Conservation (phyloP, 345 rosid genomes). For the Odontarrhena argentea region DNA sequence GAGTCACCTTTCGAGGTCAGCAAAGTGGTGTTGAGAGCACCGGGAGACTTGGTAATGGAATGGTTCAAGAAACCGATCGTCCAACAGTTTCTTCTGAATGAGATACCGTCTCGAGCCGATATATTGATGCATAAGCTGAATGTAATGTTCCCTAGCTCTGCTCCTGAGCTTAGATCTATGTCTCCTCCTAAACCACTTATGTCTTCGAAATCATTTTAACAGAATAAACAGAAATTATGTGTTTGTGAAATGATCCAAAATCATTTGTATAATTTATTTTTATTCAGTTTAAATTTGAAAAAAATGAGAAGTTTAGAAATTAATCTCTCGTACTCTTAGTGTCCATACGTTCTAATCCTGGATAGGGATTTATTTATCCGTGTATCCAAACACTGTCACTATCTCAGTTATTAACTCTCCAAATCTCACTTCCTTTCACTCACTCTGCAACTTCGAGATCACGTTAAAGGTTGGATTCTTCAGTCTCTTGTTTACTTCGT, state of each 20-base stretch:
- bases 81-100: conserved; percentile 92
- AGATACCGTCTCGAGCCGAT: conserved; percentile 84
- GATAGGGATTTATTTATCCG: not conserved
- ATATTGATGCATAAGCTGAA: conserved; percentile 94
- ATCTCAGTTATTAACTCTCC: too few species aligned
- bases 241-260: conserved; percentile 13
- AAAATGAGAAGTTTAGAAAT: not conserved
- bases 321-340: not conserved
- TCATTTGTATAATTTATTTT: not conserved
- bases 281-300: not conserved
- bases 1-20: conserved; percentile 97
- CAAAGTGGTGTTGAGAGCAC: conserved; percentile 88
- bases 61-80: conserved; percentile 99
- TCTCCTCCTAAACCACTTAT: conserved; percentile 73
- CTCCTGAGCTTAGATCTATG: conserved; percentile 87
- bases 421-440: conserved; percentile 28
- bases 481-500: conserved; percentile 3
- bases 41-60: conserved; percentile 89
- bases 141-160: conserved; percentile 83
- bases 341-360: not conserved
- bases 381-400: conserved; percentile 24
- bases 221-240: conserved; percentile 5
- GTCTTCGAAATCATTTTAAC: conserved; percentile 35
- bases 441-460: conserved; percentile 37
- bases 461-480: conserved; percentile 27